A percentile compares a stretch with the other conserved stretches of the same genome.
Evolutionary conservation across 1,284 basidiomycete genomes (phyloP).

Genomic region (Athelia sp.): DNA sequence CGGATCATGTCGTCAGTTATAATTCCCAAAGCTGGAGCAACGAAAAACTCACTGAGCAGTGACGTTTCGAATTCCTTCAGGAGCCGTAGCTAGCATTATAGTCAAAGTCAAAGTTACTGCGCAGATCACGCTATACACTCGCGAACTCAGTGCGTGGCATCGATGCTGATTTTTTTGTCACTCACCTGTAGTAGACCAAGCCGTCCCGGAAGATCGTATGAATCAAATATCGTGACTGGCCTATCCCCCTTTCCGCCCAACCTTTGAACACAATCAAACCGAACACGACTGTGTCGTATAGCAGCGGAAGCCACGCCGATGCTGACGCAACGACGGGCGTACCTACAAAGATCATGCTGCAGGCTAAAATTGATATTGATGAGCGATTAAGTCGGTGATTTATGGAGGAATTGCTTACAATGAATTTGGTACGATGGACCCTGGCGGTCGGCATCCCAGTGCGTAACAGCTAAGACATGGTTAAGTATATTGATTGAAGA

Average conservation of each 20-base stretch:
- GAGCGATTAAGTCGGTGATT: neutral
- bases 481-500: neutral
- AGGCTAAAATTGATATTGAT: conserved; percentile 22
- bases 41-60: conserved; percentile 36
- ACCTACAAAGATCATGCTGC: conserved; percentile 39
- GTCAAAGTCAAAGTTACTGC: conserved; percentile 37
- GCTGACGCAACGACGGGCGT: conserved; percentile 25
- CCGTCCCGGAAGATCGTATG: conserved; percentile 35
- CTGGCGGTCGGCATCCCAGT: neutral
- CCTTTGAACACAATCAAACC: conserved; percentile 32
- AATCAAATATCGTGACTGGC: conserved; percentile 23
- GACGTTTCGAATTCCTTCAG: conserved; percentile 34
- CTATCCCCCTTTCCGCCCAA: conserved; percentile 17
- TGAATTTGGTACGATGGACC: neutral
- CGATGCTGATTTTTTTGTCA: neutral
- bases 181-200: conserved; percentile 38
- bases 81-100: conserved; percentile 36
- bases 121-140: conserved; percentile 33
- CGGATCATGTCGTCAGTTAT: neutral
- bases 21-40: neutral
- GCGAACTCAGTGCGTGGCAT: neutral
- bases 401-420: conserved; percentile 10
- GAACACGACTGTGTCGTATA: conserved; percentile 39
- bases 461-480: conserved; percentile 13
- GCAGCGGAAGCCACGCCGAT: conserved; percentile 40